phyloP scores from a whole-genome alignment of 2,329 filamentous ascomycete species.

The Neofusicoccum kwambonambiense region DNA sequence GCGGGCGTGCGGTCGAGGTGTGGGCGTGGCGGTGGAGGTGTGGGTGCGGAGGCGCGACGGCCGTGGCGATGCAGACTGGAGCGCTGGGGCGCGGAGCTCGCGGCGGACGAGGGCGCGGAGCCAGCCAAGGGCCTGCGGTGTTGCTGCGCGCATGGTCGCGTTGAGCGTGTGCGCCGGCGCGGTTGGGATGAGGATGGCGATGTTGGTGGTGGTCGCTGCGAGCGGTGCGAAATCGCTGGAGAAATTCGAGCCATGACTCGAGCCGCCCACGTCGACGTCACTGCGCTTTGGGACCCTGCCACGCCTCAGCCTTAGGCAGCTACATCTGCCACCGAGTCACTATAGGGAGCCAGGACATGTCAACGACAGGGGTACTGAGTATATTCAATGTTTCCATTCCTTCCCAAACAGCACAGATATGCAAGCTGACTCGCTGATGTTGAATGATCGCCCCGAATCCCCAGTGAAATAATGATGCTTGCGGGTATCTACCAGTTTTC shows the following conservation, averaged over 20 bases:
- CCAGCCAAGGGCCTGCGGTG: conserved; percentile 24
- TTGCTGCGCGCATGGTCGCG: conserved; percentile 20
- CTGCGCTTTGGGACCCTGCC: neutral
- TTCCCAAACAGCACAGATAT: neutral
- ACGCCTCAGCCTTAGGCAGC: neutral
- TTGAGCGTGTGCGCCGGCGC: neutral
- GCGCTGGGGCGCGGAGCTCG: conserved; percentile 13
- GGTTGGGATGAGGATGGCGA: neutral
- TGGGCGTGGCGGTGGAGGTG: neutral
- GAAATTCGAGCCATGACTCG: conserved; percentile 16
- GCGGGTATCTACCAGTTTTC: conserved; percentile 8
- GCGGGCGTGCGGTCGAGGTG: neutral
- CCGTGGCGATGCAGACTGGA: neutral
- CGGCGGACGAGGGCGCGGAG: conserved; percentile 28
- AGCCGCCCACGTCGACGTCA: conserved; percentile 4
- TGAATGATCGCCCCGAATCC: conserved; percentile 2
- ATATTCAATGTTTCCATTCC: neutral
- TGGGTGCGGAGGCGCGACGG: neutral
- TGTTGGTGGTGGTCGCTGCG: neutral
- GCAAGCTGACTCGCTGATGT: neutral
- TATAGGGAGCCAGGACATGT: neutral
- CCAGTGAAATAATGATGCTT: neutral
- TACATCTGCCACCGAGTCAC: neutral
- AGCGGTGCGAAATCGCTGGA: conserved; percentile 2
- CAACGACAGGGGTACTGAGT: neutral